Evolutionary conservation across 257 asterid genomes (phyloP).

Genomic region (Solanum appendiculatum): DNA sequence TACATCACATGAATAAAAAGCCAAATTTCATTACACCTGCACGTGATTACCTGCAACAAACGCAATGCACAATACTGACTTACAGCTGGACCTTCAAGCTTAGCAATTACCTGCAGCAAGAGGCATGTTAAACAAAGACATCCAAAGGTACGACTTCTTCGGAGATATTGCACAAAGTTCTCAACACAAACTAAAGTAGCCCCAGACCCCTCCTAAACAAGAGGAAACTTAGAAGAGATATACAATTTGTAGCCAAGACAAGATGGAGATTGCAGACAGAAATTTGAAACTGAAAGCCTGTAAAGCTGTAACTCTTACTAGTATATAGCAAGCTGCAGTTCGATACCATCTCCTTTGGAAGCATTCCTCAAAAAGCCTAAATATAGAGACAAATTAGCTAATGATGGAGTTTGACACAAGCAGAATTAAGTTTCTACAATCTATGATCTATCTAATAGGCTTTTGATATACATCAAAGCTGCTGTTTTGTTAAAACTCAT

Average conservation of each 20-base stretch:
- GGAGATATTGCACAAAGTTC: constrained; percentile 7
- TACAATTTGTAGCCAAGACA: background rate
- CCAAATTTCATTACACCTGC: background rate
- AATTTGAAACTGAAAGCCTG: background rate
- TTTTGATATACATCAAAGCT: background rate
- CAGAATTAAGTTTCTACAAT: background rate
- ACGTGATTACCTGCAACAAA: constrained; percentile 67
- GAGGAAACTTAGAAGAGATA: background rate
- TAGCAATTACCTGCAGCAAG: constrained; percentile 85
- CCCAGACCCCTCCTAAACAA: background rate
- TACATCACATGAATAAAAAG: background rate
- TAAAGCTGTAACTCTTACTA: constrained; percentile 16
- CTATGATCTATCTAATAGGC: background rate
- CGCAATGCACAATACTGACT: constrained; percentile 96
- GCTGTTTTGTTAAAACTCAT: background rate
- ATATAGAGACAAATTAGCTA: background rate
- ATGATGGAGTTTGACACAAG: background rate
- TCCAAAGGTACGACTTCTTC: background rate
- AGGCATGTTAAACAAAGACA: constrained; percentile 12
- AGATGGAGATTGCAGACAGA: background rate
- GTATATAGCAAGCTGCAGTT: constrained; percentile 50
- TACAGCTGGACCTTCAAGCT: constrained; percentile 97
- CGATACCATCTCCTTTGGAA: constrained; percentile 50
- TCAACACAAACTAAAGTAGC: background rate
- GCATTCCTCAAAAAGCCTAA: constrained; percentile 46